Percentiles rank a stretch among this genome's conserved stretches.
Evolutionary conservation across 2,329 filamentous ascomycete species (phyloP).

Genomic region (Penicillium aurantiogriseum): DNA sequence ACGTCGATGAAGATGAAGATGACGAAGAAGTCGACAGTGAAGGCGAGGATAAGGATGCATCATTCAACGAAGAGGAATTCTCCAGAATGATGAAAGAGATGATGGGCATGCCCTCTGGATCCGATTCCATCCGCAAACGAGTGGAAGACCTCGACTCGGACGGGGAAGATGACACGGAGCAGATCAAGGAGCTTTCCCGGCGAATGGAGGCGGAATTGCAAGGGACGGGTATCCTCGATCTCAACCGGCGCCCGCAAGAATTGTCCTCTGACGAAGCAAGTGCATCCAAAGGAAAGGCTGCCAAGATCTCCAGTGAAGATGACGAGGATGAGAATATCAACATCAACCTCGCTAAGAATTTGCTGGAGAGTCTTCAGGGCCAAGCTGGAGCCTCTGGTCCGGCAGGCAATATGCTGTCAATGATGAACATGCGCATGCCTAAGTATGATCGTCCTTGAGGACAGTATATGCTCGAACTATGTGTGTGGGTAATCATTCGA

Average conservation of each 20-base stretch:
- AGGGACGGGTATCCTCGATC: slow-evolving; percentile 45
- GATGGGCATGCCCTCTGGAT: slow-evolving; percentile 66
- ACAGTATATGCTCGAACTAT: background rate
- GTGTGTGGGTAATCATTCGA: background rate
- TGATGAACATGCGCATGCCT: slow-evolving; percentile 81
- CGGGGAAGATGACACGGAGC: slow-evolving; percentile 60
- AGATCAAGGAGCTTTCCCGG: slow-evolving; percentile 45
- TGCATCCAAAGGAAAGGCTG: slow-evolving; percentile 33
- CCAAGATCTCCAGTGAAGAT: slow-evolving; percentile 17
- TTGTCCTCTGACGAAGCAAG: slow-evolving; percentile 14
- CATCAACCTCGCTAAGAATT: slow-evolving; percentile 82
- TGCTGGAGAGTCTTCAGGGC: slow-evolving; percentile 88
- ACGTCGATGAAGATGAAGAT: slow-evolving; percentile 53
- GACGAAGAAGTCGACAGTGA: slow-evolving; percentile 58
- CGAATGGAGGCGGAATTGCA: slow-evolving; percentile 50
- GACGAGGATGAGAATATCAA: slow-evolving; percentile 68
- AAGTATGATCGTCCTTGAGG: slow-evolving; percentile 60
- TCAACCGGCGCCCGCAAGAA: slow-evolving; percentile 31
- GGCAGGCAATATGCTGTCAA: slow-evolving; percentile 78
- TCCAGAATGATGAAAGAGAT: slow-evolving; percentile 86
- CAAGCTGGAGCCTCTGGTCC: slow-evolving; percentile 84
- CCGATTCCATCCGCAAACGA: slow-evolving; percentile 30
- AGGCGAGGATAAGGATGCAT: slow-evolving; percentile 71
- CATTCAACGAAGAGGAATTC: slow-evolving; percentile 83
- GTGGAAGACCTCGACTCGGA: slow-evolving; percentile 52